Evolutionary conservation across 2,329 filamentous ascomycete genomes (phyloP), one percentile per base, ranked within the genome.

Genomic region (Periconia sp.): DNA sequence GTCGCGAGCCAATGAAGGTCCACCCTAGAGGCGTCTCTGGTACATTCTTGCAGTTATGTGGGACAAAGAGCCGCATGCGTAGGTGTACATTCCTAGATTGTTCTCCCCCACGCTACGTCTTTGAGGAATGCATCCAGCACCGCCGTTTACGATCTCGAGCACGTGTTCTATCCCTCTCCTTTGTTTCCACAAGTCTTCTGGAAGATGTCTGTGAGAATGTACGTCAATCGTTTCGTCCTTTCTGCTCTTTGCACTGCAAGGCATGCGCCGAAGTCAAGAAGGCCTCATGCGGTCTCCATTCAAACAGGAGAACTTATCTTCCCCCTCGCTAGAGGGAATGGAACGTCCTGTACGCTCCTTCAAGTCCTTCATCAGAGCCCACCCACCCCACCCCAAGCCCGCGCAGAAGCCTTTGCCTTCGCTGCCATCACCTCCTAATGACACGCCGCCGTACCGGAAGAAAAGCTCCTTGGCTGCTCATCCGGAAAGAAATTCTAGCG

Each of bases 341-440:
- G 63, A 67, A 48, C 54, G 42, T 16, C 63, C 63, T 18, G 51
- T 69, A 19, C 59, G 51, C 15, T 65, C 63, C 3, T 66, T 66
- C 51, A 61, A 58, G 25, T 65, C 63, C 15, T 64, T 63, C 36
- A 57, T 63, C 25, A 54, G 48, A 31, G 50, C 54, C 4, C 44
- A 50, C 13, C 59, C 63, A 12, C 50, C 57, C 21, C 47, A 50
- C 36, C 47, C 56, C 16, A 39, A 18, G 19, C 22, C 43, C 5
- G 17, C 50, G 18, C 34, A 44, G 25, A 65, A 66, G 37, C 53
- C 61, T 40, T 51, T 64, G 37, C 58, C 62, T 40, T 53, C 57
- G 12, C 46, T 50, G n/a, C 57, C 63, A 31, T 29, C 47, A 31
- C 37, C 43, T 8, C 17, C 17, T 16, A 34, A 34, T 10, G 21